Percentiles rank a stretch among this genome's conserved stretches.
Evolutionary conservation across 2,329 filamentous ascomycete genomes (phyloP).

Genomic region (Trichoderma harzianum): DNA sequence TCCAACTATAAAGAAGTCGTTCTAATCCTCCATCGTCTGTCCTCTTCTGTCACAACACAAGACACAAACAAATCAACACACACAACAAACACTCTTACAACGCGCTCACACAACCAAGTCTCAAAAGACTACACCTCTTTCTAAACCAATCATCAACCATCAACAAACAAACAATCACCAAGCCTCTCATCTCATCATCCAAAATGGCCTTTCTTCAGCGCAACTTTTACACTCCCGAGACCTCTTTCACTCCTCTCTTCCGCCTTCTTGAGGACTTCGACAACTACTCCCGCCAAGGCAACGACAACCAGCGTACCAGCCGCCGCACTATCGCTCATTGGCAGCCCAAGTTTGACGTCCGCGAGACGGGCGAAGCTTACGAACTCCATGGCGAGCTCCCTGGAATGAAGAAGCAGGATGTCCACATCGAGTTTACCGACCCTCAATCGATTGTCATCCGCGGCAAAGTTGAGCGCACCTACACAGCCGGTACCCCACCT

Average conservation of each 20-base stretch:
- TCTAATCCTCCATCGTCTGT: not conserved
- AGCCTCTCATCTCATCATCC: slow-evolving; percentile 16
- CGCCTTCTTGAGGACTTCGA: slow-evolving; percentile 57
- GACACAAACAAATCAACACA: not conserved
- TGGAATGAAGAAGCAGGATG: slow-evolving; percentile 66
- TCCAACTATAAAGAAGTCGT: slow-evolving; percentile 11
- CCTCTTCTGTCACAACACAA: not conserved
- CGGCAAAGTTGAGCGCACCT: slow-evolving; percentile 61
- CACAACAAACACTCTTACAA: not conserved
- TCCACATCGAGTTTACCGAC: slow-evolving; percentile 73
- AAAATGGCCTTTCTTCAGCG: slow-evolving; percentile 55
- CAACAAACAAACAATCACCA: not conserved
- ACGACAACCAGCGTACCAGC: slow-evolving; percentile 20
- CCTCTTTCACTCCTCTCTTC: slow-evolving; percentile 53
- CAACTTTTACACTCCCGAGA: slow-evolving; percentile 43
- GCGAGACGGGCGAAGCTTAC: slow-evolving; percentile 61
- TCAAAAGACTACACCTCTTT: not conserved
- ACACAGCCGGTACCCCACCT: slow-evolving; percentile 45
- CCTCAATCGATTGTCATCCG: slow-evolving; percentile 64
- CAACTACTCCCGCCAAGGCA: slow-evolving; percentile 41
- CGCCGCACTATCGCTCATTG: slow-evolving; percentile 43
- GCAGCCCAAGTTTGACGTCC: slow-evolving; percentile 70
- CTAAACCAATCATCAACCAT: not conserved
- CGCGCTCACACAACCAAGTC: not conserved
- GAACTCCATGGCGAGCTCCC: slow-evolving; percentile 75